A percentile compares a stretch with the other conserved stretches of the same genome.
phyloP scores from a whole-genome alignment of 2,329 filamentous ascomycete genomes.

The Colletotrichum cereale region DNA sequence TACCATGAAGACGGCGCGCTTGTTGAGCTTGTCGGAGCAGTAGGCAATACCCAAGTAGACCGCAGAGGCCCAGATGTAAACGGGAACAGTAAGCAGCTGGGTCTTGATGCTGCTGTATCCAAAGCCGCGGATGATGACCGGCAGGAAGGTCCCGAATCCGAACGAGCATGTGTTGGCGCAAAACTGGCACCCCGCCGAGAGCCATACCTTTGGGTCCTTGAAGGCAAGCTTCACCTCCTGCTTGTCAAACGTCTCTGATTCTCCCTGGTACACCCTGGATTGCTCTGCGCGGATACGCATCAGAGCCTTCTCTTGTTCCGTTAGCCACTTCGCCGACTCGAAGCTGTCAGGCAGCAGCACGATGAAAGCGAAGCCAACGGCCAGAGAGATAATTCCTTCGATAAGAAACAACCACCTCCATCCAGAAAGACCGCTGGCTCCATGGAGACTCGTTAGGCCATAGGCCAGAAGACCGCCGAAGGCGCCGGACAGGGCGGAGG shows the following conservation, averaged over 20 bases:
- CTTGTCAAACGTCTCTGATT: constrained; percentile 62
- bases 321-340: constrained; percentile 61
- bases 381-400: constrained; percentile 59
- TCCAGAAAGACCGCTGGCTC: constrained; percentile 56
- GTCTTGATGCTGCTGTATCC: constrained; percentile 63
- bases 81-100: constrained; percentile 68
- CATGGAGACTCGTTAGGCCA: constrained; percentile 51
- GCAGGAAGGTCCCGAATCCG: constrained; percentile 69
- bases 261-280: constrained; percentile 59
- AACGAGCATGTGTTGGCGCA: constrained; percentile 66
- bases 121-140: constrained; percentile 65
- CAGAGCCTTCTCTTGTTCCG: constrained; percentile 60
- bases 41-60: constrained; percentile 59
- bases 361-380: constrained; percentile 59
- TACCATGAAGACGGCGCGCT: constrained; percentile 58
- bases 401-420: constrained; percentile 67
- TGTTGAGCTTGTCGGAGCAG: constrained; percentile 57
- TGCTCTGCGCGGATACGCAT: constrained; percentile 62
- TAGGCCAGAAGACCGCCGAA: constrained; percentile 59
- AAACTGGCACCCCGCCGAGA: constrained; percentile 63
- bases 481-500: constrained; percentile 56
- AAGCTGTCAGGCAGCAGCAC: constrained; percentile 55
- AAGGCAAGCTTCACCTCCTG: constrained; percentile 61
- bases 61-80: constrained; percentile 64
- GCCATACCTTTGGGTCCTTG: constrained; percentile 64